A percentile compares a stretch with the other conserved stretches of the same genome.
These are phyloP conservation scores for Colletotrichum navitas DNA, from an alignment of 2,329 filamentous ascomycete genomes.

Conservation along the genomic window DNA sequence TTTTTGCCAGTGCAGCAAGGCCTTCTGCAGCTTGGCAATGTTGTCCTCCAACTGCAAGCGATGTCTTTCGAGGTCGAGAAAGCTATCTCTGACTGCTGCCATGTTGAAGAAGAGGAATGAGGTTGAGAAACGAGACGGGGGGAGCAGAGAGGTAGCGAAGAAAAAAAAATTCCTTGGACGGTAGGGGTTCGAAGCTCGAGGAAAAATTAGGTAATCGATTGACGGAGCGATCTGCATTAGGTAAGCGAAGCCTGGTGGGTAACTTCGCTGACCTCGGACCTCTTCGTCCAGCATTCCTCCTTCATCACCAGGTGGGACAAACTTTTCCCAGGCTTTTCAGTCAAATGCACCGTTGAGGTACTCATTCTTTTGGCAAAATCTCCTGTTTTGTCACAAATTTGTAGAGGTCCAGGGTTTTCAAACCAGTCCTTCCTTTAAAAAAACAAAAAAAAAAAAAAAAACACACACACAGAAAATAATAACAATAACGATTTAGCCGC, in stretches of 20 bases:
- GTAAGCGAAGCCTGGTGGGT: background rate
- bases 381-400: background rate
- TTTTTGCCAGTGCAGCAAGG: conserved; percentile 87
- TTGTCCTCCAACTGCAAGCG: conserved; percentile 81
- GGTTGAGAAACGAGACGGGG: background rate
- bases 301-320: background rate
- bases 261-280: background rate
- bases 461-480: no score
- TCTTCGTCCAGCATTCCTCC: background rate
- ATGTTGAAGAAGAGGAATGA: conserved; percentile 48
- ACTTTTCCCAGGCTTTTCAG: no score
- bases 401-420: background rate
- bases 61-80: conserved; percentile 80
- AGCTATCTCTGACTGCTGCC: conserved; percentile 60
- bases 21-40: conserved; percentile 78
- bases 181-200: conserved; percentile 25
- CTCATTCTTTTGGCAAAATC: no score
- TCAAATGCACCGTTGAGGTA: background rate
- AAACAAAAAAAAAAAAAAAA: no score
- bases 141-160: background rate
- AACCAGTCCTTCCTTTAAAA: no score
- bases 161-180: conserved; percentile 32
- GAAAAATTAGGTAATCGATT: conserved; percentile 29
- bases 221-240: background rate
- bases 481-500: no score